Evolutionary conservation across 371 early-diverging fungal genomes (phyloP), one percentile per base, ranked within the genome.

Genomic region (Actinomortierella ambigua): DNA sequence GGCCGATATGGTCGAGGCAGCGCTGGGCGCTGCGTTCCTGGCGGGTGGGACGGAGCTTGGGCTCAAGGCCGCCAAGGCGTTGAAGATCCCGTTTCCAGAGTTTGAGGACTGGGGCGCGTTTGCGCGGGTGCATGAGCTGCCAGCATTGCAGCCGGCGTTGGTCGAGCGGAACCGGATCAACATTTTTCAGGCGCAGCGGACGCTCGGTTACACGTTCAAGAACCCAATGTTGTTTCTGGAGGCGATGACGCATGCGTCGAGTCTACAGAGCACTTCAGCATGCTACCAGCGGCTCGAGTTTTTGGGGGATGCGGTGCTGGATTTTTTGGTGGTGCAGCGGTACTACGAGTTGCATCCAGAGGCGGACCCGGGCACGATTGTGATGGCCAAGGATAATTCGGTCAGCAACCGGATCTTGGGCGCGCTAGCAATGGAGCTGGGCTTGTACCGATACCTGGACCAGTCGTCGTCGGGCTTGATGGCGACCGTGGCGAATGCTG

Each of bases 201-300:
- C 81, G 0, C 55, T 93, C 13, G 91, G 90, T 0, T 93, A 95
- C 64, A 71, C 57, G 23, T 96, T 95, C 79, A 79, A 85, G 40
- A 79, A 88, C 39, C 87, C 83, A 5, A 34, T 76, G 0, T 61
- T 93, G 43, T 65, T 91, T 11, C 75, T 85, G 1, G 95, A 95
- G 69, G 98, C 98, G 0, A 69, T 95, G 53, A 96, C 96, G 0
- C 98, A 97, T 68, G 86, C 93, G 22, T 89, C 91, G 57, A 80
- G 85, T 7, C 81, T 85, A 20, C 81, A 84, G 43, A 75, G 81
- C 0, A 76, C 76, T 15, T 81, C 84, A 0, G 71, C 81, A 11
- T 93, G 92, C 62, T 98, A 95, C 65, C 93, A 98, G 77, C 90
- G 98, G 3, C 81, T 98, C 2, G 98, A 98, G 79, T 97, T 93